These are phyloP conservation scores for Zopfia rhizophila DNA, from an alignment of 2,329 filamentous ascomycete genomes.

Conservation along the genomic window DNA sequence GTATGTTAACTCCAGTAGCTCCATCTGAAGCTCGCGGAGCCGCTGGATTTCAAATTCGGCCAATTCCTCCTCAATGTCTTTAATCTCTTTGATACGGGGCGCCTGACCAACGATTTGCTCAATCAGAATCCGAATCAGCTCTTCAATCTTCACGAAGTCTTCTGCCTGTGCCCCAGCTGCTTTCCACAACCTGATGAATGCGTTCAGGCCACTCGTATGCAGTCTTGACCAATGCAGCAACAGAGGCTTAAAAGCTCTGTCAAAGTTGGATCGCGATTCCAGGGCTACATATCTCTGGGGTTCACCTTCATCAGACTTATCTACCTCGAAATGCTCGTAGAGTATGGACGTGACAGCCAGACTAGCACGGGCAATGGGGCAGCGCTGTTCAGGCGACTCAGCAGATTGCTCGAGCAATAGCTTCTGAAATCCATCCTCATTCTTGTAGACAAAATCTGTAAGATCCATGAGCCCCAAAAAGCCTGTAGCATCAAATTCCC, in stretches of 20 bases:
- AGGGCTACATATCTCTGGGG: slow-evolving; percentile 77
- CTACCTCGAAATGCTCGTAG: slow-evolving; percentile 96
- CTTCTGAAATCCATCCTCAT: slow-evolving; percentile 93
- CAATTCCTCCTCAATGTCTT: slow-evolving; percentile 90
- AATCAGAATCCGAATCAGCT: slow-evolving; percentile 87
- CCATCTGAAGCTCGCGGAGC: slow-evolving; percentile 90
- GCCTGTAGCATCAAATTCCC: slow-evolving; percentile 85
- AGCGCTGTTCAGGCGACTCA: slow-evolving; percentile 75
- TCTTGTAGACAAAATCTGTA: slow-evolving; percentile 89
- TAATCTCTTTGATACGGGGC: slow-evolving; percentile 81
- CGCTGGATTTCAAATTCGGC: slow-evolving; percentile 81
- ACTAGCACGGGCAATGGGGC: slow-evolving; percentile 87
- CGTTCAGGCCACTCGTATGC: slow-evolving; percentile 84
- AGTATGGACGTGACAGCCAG: slow-evolving; percentile 86
- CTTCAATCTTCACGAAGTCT: slow-evolving; percentile 93
- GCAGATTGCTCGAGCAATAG: slow-evolving; percentile 87
- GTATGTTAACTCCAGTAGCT: slow-evolving; percentile 87
- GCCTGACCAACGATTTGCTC: slow-evolving; percentile 90
- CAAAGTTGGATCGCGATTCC: slow-evolving; percentile 80
- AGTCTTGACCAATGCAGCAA: slow-evolving; percentile 92
- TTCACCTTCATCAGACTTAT: slow-evolving; percentile 83
- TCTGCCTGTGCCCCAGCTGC: slow-evolving; percentile 82
- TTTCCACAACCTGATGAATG: slow-evolving; percentile 94
- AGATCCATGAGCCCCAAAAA: slow-evolving; percentile 98
- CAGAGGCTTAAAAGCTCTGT: slow-evolving; percentile 86